Evolutionary conservation across 345 rosid genomes (phyloP).

Genomic region (Cardamine chenopodiifolia): DNA sequence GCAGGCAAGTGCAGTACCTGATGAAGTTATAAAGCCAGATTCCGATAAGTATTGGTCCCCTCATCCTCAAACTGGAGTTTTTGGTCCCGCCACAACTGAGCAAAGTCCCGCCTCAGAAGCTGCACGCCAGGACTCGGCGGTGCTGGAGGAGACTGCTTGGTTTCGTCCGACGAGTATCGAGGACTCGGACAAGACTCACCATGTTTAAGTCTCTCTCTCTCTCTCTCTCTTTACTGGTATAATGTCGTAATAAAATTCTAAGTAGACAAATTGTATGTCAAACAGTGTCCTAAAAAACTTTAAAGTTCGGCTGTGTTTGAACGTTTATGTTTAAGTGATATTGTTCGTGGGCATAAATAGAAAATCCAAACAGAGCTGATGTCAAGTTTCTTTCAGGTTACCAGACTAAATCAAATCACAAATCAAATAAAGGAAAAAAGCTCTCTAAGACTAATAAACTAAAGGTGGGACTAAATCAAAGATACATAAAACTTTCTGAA

Average conservation of each 20-base stretch:
- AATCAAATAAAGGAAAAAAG: conserved; percentile 3
- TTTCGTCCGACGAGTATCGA: conserved; percentile 91
- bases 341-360: not conserved
- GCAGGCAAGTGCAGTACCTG: conserved; percentile 61
- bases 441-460: conserved; percentile 3
- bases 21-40: conserved; percentile 62
- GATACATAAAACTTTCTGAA: conserved; percentile 27
- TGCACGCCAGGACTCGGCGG: conserved; percentile 40
- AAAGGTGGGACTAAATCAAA: conserved; percentile 30
- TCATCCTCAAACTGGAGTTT: conserved; percentile 87
- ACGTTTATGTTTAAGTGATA: not conserved
- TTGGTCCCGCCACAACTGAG: conserved; percentile 64
- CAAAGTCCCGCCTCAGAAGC: conserved; percentile 34
- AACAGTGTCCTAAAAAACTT: not conserved
- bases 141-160: conserved; percentile 85
- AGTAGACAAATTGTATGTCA: conserved; percentile 17
- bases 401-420: not conserved
- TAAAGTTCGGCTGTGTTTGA: conserved; percentile 8
- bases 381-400: too few species aligned
- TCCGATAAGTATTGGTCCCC: conserved; percentile 95
- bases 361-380: not conserved
- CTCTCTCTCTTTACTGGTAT: not conserved
- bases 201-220: conserved; percentile 24
- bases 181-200: conserved; percentile 81
- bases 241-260: conserved; percentile 22